A percentile compares a stretch with the other conserved stretches of the same genome.
phyloP scores from a whole-genome alignment of 2,329 filamentous ascomycete species.

The Diaporthe citriasiana region DNA sequence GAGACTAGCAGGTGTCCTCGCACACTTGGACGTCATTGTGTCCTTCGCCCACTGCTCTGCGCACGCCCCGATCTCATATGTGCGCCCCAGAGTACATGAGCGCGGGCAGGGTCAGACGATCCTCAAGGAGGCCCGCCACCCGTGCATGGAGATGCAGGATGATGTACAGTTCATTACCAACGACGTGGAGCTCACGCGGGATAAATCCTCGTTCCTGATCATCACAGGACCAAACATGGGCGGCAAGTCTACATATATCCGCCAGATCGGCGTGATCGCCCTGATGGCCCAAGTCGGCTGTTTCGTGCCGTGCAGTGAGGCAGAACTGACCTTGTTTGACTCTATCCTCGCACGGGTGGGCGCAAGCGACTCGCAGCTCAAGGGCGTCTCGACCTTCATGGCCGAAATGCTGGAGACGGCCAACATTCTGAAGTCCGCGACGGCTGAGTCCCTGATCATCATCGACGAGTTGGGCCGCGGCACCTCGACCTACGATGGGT shows the following conservation, averaged over 20 bases:
- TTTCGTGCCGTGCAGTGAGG: constrained; percentile 92
- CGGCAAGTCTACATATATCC: constrained; percentile 98
- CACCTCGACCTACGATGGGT: constrained; percentile 98
- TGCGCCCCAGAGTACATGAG: constrained; percentile 89
- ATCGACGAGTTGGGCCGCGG: constrained; percentile 97
- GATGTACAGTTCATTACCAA: constrained; percentile 99
- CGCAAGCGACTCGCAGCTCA: constrained; percentile 95
- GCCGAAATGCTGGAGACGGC: constrained; percentile 99
- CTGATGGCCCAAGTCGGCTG: constrained; percentile 97
- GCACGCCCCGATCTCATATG: constrained; percentile 92
- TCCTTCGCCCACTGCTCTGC: constrained; percentile 94
- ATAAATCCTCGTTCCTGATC: constrained; percentile 89
- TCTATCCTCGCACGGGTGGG: constrained; percentile 96
- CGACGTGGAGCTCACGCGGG: constrained; percentile 85
- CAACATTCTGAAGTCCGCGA: constrained; percentile 97
- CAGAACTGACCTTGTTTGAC: constrained; percentile 96
- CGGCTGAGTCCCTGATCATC: constrained; percentile 95
- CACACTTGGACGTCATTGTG: constrained; percentile 95
- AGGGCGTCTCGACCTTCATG: constrained; percentile 99
- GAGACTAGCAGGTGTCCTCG: constrained; percentile 86
- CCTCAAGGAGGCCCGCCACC: constrained; percentile 93
- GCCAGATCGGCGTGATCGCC: constrained; percentile 96
- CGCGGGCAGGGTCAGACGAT: constrained; percentile 90
- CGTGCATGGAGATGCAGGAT: constrained; percentile 98
- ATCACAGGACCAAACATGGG: constrained; percentile 99